Conservation (phyloP, 1,284 basidiomycete genomes). For the Exobasidium cylindrosporum region DNA sequence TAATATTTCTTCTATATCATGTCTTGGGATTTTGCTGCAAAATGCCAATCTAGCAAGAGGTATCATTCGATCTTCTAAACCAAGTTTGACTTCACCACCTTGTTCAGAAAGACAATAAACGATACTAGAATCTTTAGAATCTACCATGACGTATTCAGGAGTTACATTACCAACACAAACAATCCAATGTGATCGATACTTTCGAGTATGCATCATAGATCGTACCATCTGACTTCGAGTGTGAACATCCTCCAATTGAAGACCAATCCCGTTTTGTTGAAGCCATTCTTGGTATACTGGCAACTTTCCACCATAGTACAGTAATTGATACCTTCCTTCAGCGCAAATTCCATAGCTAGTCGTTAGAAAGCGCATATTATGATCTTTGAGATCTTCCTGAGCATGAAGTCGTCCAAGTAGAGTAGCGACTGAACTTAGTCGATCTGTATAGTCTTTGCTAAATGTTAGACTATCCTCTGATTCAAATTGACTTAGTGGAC, state of each 20-base stretch:
- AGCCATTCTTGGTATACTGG: neutral
- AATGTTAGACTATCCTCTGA: no score
- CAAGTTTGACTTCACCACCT: neutral
- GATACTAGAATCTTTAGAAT: neutral
- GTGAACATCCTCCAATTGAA: neutral
- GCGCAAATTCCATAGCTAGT: neutral
- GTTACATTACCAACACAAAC: neutral
- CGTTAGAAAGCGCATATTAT: neutral
- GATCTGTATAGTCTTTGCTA: neutral
- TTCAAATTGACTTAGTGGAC: neutral
- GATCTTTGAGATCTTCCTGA: neutral
- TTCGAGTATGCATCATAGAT: neutral
- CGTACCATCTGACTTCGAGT: neutral
- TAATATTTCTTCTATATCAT: neutral
- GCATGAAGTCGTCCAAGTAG: neutral
- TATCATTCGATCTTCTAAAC: neutral
- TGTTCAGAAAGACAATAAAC: neutral
- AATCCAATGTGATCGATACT: neutral
- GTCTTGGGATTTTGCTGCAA: neutral
- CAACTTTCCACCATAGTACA: neutral
- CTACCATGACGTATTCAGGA: neutral
- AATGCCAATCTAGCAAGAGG: conserved; percentile 1
- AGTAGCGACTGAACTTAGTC: neutral
- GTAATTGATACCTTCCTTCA: neutral
- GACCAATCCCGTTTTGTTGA: neutral